These are phyloP conservation scores for Talaromyces sp. DNA, from an alignment of 2,329 filamentous ascomycete species.

Conservation along the genomic window DNA sequence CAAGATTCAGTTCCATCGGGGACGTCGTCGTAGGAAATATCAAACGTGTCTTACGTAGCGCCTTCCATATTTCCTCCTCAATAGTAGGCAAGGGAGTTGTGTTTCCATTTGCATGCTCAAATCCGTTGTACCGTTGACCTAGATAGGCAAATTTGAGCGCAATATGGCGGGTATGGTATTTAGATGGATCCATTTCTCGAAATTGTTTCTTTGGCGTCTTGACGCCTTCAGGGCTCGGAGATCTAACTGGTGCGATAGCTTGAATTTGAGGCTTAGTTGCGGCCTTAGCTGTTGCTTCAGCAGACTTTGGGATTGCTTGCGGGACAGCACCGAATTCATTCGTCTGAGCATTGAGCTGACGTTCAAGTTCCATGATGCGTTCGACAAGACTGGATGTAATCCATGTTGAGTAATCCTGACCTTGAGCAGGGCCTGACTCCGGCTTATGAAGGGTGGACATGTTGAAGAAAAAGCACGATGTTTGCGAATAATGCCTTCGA, in stretches of 20 bases:
- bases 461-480: conserved; percentile 1
- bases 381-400: conserved; percentile 65
- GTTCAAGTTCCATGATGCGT: conserved; percentile 66
- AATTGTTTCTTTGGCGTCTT: conserved; percentile 36
- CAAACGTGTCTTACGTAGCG: conserved; percentile 73
- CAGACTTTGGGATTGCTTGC: conserved; percentile 54
- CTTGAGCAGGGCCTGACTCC: conserved; percentile 18
- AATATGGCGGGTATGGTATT: conserved; percentile 78
- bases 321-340: conserved; percentile 17
- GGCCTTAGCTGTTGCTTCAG: conserved; percentile 20
- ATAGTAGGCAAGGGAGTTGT: conserved; percentile 71
- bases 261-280: conserved; percentile 23
- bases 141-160: conserved; percentile 93
- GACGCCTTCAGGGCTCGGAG: conserved; percentile 25
- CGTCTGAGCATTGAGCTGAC: conserved; percentile 56
- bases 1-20: conserved; percentile 38
- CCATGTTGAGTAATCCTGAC: conserved; percentile 62
- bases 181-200: conserved; percentile 68
- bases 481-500: conserved; percentile 17
- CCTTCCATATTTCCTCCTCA: conserved; percentile 92
- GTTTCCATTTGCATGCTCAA: conserved; percentile 77
- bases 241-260: neutral
- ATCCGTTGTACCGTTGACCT: conserved; percentile 86
- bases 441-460: conserved; percentile 25
- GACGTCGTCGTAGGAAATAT: conserved; percentile 63